phyloP scores from a whole-genome alignment of 179 eudicot species.

The Drosera spatulata region DNA sequence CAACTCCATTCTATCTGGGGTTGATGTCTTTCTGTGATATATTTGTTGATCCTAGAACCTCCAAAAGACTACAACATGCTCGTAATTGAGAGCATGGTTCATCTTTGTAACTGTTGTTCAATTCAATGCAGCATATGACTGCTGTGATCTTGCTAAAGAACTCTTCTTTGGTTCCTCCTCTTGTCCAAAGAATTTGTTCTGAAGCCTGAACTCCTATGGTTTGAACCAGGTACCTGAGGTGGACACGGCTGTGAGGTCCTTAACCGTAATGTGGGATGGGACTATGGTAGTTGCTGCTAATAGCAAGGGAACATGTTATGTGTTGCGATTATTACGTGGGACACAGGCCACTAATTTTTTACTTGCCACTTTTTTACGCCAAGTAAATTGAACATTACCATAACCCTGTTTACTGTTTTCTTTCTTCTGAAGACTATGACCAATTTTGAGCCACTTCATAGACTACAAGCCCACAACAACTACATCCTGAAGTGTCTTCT shows the following conservation, averaged over 20 bases:
- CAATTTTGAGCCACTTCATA: constrained; percentile 95
- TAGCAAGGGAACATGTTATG: constrained; percentile 85
- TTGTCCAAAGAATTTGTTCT: no score
- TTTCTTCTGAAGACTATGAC: constrained; percentile 70
- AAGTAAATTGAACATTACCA: neutral
- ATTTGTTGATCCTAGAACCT: no score
- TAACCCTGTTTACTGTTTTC: neutral
- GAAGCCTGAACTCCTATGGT: no score
- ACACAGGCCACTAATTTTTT: constrained; percentile 38
- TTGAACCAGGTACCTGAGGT: constrained; percentile 84
- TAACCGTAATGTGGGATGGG: constrained; percentile 99
- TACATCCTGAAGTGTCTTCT: constrained; percentile 93
- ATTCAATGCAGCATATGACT: no score
- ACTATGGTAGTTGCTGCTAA: constrained; percentile 96
- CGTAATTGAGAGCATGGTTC: no score
- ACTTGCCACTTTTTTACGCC: no score
- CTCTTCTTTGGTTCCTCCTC: no score
- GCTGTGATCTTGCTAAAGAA: no score
- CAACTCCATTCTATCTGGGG: no score
- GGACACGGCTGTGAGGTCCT: constrained; percentile 89
- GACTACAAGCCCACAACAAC: constrained; percentile 89
- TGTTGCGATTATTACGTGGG: constrained; percentile 86
- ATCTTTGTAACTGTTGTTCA: no score
- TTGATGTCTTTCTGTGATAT: no score
- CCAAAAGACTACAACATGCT: no score